A percentile compares a stretch with the other conserved stretches of the same genome.
Conservation (phyloP, 2,329 filamentous ascomycete genomes). For the Huntiella abstrusa region DNA sequence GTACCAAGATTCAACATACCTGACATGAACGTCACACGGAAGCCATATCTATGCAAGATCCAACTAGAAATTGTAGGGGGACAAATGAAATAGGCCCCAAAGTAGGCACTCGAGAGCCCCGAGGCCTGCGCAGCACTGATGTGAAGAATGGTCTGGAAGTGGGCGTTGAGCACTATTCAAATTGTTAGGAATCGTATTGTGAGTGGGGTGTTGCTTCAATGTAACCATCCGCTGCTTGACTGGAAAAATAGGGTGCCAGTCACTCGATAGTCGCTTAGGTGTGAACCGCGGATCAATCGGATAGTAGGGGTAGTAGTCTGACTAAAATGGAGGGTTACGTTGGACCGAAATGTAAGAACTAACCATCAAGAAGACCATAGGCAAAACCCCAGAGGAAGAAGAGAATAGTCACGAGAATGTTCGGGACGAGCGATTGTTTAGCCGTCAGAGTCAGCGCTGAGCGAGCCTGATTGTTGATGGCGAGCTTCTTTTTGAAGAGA, state of each 20-base stretch:
- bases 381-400: slow-evolving; percentile 31
- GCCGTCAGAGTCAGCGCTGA: slow-evolving; percentile 7
- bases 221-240: too few species aligned
- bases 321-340: too few species aligned
- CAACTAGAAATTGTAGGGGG: slow-evolving; percentile 23
- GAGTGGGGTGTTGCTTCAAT: neutral
- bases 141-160: slow-evolving; percentile 28
- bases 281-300: too few species aligned
- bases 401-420: slow-evolving; percentile 21
- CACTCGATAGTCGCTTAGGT: too few species aligned
- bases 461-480: slow-evolving; percentile 1
- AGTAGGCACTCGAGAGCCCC: slow-evolving; percentile 32
- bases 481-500: slow-evolving; percentile 6
- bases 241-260: too few species aligned
- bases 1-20: slow-evolving; percentile 14
- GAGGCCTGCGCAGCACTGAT: slow-evolving; percentile 26
- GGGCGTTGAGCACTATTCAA: slow-evolving; percentile 26
- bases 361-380: slow-evolving; percentile 24
- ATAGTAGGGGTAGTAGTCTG: too few species aligned
- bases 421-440: slow-evolving; percentile 8
- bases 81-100: slow-evolving; percentile 25
- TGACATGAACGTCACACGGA: slow-evolving; percentile 48
- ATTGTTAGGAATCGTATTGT: neutral
- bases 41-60: slow-evolving; percentile 46
- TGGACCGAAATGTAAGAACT: neutral